These are phyloP conservation scores for Gossypium thurberi DNA, from an alignment of 345 rosid genomes.

Conservation along the genomic window DNA sequence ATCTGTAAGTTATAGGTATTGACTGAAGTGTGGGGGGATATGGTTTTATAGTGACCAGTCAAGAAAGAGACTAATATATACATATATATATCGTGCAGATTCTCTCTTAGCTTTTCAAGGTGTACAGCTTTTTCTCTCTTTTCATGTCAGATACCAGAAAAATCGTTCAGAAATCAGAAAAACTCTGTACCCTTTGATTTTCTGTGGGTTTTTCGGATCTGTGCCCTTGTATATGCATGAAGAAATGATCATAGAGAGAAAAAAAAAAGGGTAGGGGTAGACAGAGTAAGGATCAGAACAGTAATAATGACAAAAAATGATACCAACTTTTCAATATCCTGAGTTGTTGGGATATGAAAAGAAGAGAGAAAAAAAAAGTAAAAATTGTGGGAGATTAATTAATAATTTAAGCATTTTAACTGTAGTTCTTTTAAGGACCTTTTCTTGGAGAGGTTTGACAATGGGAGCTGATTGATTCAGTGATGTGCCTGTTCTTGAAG, in stretches of 20 bases:
- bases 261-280: neutral
- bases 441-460: conserved; percentile 52
- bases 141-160: conserved; percentile 39
- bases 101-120: conserved; percentile 22
- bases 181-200: conserved; percentile 32
- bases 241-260: conserved; percentile 23
- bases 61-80: neutral
- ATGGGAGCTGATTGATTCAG: conserved; percentile 36
- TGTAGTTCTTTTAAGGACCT: conserved; percentile 43
- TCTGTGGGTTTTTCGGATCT: conserved; percentile 35
- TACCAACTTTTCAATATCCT: conserved; percentile 28
- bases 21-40: conserved; percentile 19
- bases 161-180: conserved; percentile 31
- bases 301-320: conserved; percentile 27
- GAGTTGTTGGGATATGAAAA: conserved; percentile 28
- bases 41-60: neutral
- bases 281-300: conserved; percentile 12
- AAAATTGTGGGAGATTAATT: neutral
- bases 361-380: neutral
- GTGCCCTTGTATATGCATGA: conserved; percentile 25
- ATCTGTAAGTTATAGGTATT: conserved; percentile 38
- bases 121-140: conserved; percentile 12
- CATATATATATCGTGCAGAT: conserved; percentile 30
- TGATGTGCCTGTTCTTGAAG: conserved; percentile 35
- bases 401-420: conserved; percentile 12